Conservation (phyloP, 2,329 filamentous ascomycete genomes). For the Cytospora piceae region DNA sequence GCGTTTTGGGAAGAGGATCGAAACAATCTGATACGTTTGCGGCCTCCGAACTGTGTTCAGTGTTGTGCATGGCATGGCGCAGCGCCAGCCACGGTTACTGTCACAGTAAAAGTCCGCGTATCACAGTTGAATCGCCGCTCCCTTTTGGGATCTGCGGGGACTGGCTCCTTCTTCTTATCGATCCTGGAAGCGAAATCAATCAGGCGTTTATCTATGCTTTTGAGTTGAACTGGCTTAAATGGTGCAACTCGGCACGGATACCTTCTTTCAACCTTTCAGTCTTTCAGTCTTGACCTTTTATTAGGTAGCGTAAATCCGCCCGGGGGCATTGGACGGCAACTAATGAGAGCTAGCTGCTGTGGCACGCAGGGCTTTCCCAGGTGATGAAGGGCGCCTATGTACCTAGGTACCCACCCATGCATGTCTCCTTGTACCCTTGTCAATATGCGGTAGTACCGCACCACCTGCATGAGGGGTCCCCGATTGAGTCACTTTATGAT, state of each 20-base stretch:
- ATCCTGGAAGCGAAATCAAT: background rate
- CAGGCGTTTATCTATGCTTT: background rate
- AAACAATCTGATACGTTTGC: background rate
- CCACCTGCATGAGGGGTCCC: conserved; percentile 1
- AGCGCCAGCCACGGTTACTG: background rate
- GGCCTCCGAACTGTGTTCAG: background rate
- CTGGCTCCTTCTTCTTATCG: background rate
- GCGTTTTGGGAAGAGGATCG: background rate
- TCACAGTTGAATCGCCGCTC: background rate
- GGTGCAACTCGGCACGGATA: background rate
- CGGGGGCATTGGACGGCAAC: background rate
- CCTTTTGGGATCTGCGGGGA: background rate
- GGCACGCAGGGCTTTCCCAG: background rate
- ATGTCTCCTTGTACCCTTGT: background rate
- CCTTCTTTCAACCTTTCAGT: background rate
- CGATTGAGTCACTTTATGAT: background rate
- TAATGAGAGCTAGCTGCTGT: background rate
- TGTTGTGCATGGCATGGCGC: background rate
- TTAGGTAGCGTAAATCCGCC: too few relatives aligned
- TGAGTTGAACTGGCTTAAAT: background rate
- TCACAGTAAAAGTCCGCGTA: background rate
- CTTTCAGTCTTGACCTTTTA: too few relatives aligned
- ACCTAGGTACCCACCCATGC: too few relatives aligned
- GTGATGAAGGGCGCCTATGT: background rate
- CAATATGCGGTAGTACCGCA: background rate